Evolutionary conservation across 129 eudicot species (phyloP).

Genomic region (Calendula officinalis): DNA sequence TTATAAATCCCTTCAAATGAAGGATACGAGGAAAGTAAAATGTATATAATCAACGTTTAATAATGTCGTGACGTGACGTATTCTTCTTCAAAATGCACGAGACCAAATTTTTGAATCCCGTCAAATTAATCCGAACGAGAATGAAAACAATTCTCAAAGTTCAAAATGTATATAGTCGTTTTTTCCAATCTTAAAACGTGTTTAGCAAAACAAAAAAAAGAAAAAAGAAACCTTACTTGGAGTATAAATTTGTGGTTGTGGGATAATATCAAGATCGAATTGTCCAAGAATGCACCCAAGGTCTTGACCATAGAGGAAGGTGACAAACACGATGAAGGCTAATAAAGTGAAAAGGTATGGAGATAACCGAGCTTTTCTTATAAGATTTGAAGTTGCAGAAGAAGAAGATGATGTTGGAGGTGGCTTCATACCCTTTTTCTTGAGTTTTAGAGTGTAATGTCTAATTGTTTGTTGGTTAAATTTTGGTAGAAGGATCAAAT

Average conservation of each 20-base stretch:
- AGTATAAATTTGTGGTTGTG: slow-evolving; percentile 16
- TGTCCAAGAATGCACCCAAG: slow-evolving; percentile 57
- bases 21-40: too few species aligned
- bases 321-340: slow-evolving; percentile 63
- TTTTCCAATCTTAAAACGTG: not conserved
- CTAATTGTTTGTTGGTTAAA: slow-evolving; percentile 26
- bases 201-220: not conserved
- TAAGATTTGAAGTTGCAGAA: slow-evolving; percentile 33
- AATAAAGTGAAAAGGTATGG: slow-evolving; percentile 58
- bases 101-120: too few species aligned
- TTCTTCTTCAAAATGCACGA: too few species aligned
- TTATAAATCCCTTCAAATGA: too few species aligned
- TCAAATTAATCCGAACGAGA: not conserved
- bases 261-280: slow-evolving; percentile 22
- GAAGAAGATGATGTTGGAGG: slow-evolving; percentile 43
- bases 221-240: slow-evolving; percentile 41
- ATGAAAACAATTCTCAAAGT: not conserved
- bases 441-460: slow-evolving; percentile 22
- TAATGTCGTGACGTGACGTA: too few species aligned
- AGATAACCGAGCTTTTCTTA: slow-evolving; percentile 47
- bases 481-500: slow-evolving; percentile 30
- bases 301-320: slow-evolving; percentile 65
- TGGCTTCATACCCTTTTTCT: slow-evolving; percentile 61
- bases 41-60: too few species aligned
- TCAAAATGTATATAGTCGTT: not conserved